A percentile compares a stretch with the other conserved stretches of the same genome.
These are phyloP conservation scores for Phialophora expanda DNA, from an alignment of 2,329 filamentous ascomycete genomes.

Conservation along the genomic window DNA sequence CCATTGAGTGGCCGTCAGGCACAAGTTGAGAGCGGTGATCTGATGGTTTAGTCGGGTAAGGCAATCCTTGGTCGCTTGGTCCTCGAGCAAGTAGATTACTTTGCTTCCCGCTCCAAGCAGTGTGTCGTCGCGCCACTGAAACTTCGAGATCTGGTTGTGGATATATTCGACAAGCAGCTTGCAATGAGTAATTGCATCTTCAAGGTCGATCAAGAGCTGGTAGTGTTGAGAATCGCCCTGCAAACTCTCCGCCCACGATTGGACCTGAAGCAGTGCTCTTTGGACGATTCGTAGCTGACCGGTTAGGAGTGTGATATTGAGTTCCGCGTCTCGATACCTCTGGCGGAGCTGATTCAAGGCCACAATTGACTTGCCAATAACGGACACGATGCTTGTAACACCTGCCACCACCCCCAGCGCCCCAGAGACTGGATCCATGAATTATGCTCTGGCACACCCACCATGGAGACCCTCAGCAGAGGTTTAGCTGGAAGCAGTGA, in stretches of 20 bases:
- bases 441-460: not conserved
- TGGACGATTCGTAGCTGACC: conserved; percentile 34
- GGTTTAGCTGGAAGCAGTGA: not conserved
- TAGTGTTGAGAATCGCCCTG: conserved; percentile 28
- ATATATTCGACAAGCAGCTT: conserved; percentile 31
- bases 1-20: conserved; percentile 37
- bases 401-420: conserved; percentile 33
- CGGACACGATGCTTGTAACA: conserved; percentile 33
- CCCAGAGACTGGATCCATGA: conserved; percentile 26
- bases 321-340: conserved; percentile 32
- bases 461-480: not conserved
- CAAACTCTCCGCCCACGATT: conserved; percentile 31
- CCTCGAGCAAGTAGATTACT: conserved; percentile 29
- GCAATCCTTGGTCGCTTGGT: conserved; percentile 31
- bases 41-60: conserved; percentile 31
- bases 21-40: conserved; percentile 37
- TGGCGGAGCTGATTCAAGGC: conserved; percentile 33
- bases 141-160: conserved; percentile 31
- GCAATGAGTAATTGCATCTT: conserved; percentile 34
- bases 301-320: conserved; percentile 36
- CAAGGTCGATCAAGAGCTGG: conserved; percentile 36
- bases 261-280: conserved; percentile 36
- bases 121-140: conserved; percentile 28
- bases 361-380: conserved; percentile 31
- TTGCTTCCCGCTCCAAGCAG: conserved; percentile 31